Conservation (phyloP, 345 rosid genomes). For the Erysimum cheiranthoides region DNA sequence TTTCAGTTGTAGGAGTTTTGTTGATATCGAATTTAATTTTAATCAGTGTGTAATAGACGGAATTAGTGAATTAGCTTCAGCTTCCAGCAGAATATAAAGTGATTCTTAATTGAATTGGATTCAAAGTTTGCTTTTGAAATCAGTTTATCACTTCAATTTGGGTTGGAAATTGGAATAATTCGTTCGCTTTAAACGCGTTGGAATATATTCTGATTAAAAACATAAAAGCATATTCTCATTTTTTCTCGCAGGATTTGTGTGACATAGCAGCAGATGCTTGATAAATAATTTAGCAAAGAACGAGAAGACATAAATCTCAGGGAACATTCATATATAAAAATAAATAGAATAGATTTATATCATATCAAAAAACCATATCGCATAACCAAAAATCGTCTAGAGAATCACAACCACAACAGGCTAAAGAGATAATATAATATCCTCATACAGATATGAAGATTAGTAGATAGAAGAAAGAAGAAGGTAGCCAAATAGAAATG, state of each 20-base stretch:
- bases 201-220: neutral
- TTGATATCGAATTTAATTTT: too few species aligned
- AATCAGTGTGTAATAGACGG: too few species aligned
- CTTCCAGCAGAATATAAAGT: too few species aligned
- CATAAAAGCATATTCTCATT: neutral
- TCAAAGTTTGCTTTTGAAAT: too few species aligned
- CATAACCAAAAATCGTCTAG: conserved; percentile 24
- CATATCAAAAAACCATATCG: conserved; percentile 29
- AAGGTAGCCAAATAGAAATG: conserved; percentile 12
- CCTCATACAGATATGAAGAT: conserved; percentile 36
- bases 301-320: neutral
- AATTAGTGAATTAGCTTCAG: too few species aligned
- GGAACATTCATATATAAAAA: conserved; percentile 32
- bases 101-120: too few species aligned
- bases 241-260: neutral
- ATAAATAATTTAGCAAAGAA: neutral
- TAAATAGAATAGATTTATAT: conserved; percentile 42
- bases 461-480: neutral
- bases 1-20: too few species aligned
- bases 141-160: too few species aligned
- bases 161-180: too few species aligned
- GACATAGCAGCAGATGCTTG: neutral
- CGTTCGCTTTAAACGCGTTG: too few species aligned
- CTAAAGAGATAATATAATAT: conserved; percentile 14
- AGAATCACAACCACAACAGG: conserved; percentile 27